Evolutionary conservation across 805 yeast species (phyloP).

Genomic region (Kluyveromyces nonfermentans): DNA sequence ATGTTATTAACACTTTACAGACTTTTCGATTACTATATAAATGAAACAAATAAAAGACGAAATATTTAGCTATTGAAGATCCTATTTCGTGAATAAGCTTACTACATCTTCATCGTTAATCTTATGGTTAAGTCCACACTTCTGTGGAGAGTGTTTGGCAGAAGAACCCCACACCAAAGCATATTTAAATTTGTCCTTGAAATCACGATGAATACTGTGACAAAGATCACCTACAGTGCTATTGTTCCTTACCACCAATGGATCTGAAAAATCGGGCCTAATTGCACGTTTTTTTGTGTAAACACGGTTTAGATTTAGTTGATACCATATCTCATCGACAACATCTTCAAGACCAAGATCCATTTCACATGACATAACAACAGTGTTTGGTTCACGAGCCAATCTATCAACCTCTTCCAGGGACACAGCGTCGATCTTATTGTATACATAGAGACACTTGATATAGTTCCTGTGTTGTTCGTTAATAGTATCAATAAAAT

Average conservation of each 20-base stretch:
- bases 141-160: slow-evolving; percentile 92
- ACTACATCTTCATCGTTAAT: slow-evolving; percentile 94
- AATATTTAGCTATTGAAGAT: not conserved
- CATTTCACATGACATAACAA: slow-evolving; percentile 86
- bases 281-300: slow-evolving; percentile 85
- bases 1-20: no score
- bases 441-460: slow-evolving; percentile 87
- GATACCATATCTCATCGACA: slow-evolving; percentile 88
- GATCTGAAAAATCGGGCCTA: slow-evolving; percentile 74
- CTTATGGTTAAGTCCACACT: slow-evolving; percentile 79
- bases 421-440: slow-evolving; percentile 92
- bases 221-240: slow-evolving; percentile 82
- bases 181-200: slow-evolving; percentile 84
- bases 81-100: slow-evolving; percentile 72
- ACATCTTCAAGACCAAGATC: slow-evolving; percentile 81
- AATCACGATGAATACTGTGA: slow-evolving; percentile 85
- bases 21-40: no score
- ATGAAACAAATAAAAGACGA: not conserved
- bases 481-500: slow-evolving; percentile 84
- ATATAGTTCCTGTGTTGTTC: slow-evolving; percentile 81
- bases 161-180: slow-evolving; percentile 96
- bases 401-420: slow-evolving; percentile 87
- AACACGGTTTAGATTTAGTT: slow-evolving; percentile 66
- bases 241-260: slow-evolving; percentile 77
- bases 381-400: slow-evolving; percentile 88